phyloP scores from a whole-genome alignment of 78 protist genomes.

The Dictyostelium firmibasis region DNA sequence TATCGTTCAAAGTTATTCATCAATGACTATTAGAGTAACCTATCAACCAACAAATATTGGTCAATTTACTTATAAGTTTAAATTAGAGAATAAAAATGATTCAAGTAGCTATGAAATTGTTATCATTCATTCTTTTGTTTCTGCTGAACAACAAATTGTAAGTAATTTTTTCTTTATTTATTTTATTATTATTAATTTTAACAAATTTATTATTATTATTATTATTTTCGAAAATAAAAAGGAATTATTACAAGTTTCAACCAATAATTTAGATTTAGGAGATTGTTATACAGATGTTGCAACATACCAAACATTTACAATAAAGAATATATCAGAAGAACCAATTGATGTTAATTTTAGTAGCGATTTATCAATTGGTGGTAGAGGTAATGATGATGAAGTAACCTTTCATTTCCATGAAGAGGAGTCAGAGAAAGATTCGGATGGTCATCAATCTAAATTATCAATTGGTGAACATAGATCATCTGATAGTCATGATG shows the following conservation, averaged over 20 bases:
- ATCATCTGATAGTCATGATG: neutral
- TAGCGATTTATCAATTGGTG: neutral
- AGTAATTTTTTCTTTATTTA: neutral
- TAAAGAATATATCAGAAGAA: constrained; percentile 76
- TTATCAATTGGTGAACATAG: constrained; percentile 42
- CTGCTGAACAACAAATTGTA: constrained; percentile 66
- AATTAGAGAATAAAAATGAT: constrained; percentile 68
- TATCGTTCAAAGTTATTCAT: constrained; percentile 42
- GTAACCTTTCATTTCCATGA: constrained; percentile 43
- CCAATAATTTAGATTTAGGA: constrained; percentile 73
- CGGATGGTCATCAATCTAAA: neutral
- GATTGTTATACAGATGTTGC: constrained; percentile 76
- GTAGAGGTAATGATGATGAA: neutral
- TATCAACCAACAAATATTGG: constrained; percentile 59
- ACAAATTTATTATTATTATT: neutral
- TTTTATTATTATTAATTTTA: neutral
- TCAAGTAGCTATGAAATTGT: constrained; percentile 35
- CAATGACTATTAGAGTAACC: constrained; percentile 49
- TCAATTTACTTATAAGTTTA: constrained; percentile 36
- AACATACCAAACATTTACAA: constrained; percentile 22
- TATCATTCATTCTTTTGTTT: constrained; percentile 48
- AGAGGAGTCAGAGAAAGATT: constrained; percentile 9
- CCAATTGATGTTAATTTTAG: constrained; percentile 70
- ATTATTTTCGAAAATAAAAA: neutral
- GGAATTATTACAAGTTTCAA: constrained; percentile 67